phyloP scores from a whole-genome alignment of 306 rosid genomes.

The Psophocarpus tetragonolobus region DNA sequence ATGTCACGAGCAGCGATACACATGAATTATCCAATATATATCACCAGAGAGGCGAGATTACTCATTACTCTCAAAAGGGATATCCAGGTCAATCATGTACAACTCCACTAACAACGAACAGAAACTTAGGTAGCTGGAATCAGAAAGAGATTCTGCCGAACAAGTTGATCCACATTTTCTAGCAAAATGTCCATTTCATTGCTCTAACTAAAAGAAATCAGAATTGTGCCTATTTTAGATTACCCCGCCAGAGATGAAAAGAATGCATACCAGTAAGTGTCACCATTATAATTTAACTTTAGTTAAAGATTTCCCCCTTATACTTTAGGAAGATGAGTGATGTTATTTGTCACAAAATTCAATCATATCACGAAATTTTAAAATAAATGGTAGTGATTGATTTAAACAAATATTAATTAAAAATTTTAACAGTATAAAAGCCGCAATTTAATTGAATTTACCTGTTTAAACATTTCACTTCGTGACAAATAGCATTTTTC shows the following conservation, averaged over 20 bases:
- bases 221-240: constrained; percentile 23
- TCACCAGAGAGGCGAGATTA: constrained; percentile 8
- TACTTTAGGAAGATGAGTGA: background rate
- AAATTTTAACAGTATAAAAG: no score
- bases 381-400: no score
- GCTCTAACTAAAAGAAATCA: constrained; percentile 28
- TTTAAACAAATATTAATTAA: no score
- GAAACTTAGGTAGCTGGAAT: constrained; percentile 39
- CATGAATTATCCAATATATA: constrained; percentile 32
- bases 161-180: constrained; percentile 34
- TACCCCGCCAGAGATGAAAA: constrained; percentile 28
- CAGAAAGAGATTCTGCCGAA: constrained; percentile 42
- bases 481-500: no score
- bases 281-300: background rate
- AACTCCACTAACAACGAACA: constrained; percentile 31
- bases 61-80: constrained; percentile 20
- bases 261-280: constrained; percentile 23
- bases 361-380: no score
- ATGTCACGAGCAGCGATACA: constrained; percentile 38
- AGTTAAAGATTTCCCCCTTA: background rate
- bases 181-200: constrained; percentile 27
- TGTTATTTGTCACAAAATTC: no score
- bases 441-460: no score
- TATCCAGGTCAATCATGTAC: constrained; percentile 31
- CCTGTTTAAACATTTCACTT: no score